Evolutionary conservation across 2,329 filamentous ascomycete genomes (phyloP), one percentile per base, ranked within the genome.

Genomic region (Domatiomyces globalis): DNA sequence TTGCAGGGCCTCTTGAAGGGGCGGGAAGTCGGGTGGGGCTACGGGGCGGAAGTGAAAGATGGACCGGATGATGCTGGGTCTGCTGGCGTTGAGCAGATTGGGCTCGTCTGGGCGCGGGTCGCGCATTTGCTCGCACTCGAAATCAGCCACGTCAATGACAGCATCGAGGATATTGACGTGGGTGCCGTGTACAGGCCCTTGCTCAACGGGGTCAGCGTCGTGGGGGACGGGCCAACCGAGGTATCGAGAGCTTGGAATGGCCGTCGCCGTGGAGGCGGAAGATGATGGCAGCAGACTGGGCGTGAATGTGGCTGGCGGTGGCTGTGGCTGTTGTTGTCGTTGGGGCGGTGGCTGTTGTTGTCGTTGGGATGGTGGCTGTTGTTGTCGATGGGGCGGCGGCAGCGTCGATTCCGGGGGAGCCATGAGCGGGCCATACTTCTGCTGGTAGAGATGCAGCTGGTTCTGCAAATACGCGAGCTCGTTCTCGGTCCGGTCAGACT

Each of bases 151-250:
- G 65, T 94, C 84, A 60, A 61, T 54, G 15, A 92, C 84, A 45
- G 85, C 83, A 33, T 86, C 87, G 43, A 92, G 78, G 49, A 94
- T 79, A 1, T 84, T 82, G n/a, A 92, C 71, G 7, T 78, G 80
- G 0, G 84, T 88, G 46, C 85, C 85, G 60, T 83, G 82, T 62
- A 89, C 53, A 0, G 60, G 58, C 5, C 60, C 58, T 8, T 53
- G 53, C 19, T 46, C 25, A 1, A 59, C 46, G 10, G 51, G 44
- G 15, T 54, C 51, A 9, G 49, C 51, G 25, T 56, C 43, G 25
- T 52, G 53, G 2, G 57, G 55, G 1, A 50, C 39, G 42, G 59
- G 56, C 59, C 58, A 59, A n/a, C 58, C 59, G 22, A 58, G 47
- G 43, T 61, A 61, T 17, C 49, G 52, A 18, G 55, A 49, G 43